Percentiles rank a stretch among this genome's conserved stretches.
Evolutionary conservation across 225 moss, liverwort and hornwort species (phyloP).

Genomic region (Straminergon stramineum): DNA sequence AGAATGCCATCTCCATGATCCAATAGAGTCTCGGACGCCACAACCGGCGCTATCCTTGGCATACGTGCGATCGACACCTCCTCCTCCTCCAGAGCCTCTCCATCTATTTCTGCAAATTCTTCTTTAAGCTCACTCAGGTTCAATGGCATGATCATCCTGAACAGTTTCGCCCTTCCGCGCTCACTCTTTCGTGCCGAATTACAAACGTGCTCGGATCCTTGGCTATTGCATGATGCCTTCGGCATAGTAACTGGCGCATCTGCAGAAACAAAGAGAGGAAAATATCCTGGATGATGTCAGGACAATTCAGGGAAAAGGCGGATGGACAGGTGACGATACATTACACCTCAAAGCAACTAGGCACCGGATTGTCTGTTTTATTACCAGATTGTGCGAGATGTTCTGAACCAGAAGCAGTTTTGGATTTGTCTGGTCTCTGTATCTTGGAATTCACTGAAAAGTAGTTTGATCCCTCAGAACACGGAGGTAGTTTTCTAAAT

Average conservation of each 20-base stretch:
- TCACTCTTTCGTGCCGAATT: background rate
- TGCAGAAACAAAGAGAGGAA: slow-evolving; percentile 4
- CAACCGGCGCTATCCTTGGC: background rate
- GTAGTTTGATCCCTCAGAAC: slow-evolving; percentile 7
- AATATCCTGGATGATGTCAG: background rate
- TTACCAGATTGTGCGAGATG: slow-evolving; percentile 2
- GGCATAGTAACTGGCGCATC: background rate
- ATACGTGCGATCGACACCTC: slow-evolving; percentile 14
- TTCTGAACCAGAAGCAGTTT: background rate
- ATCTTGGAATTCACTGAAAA: slow-evolving; percentile 5
- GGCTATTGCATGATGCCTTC: background rate
- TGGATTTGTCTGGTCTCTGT: slow-evolving; percentile 1
- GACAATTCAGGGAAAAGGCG: background rate
- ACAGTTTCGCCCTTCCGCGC: slow-evolving; percentile 1
- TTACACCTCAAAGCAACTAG: background rate
- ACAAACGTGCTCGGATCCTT: background rate
- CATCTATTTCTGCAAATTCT: slow-evolving; percentile 32
- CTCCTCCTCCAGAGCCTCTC: slow-evolving; percentile 39
- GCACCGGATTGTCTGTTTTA: background rate
- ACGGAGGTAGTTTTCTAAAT: background rate
- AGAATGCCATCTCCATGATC: background rate
- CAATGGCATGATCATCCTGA: background rate
- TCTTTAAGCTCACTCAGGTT: slow-evolving; percentile 24
- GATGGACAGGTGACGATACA: background rate
- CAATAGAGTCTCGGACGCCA: background rate